Evolutionary conservation across 2,329 filamentous ascomycete species (phyloP), one percentile per base, ranked within the genome.

Genomic region (Hymenoscyphus scutula): DNA sequence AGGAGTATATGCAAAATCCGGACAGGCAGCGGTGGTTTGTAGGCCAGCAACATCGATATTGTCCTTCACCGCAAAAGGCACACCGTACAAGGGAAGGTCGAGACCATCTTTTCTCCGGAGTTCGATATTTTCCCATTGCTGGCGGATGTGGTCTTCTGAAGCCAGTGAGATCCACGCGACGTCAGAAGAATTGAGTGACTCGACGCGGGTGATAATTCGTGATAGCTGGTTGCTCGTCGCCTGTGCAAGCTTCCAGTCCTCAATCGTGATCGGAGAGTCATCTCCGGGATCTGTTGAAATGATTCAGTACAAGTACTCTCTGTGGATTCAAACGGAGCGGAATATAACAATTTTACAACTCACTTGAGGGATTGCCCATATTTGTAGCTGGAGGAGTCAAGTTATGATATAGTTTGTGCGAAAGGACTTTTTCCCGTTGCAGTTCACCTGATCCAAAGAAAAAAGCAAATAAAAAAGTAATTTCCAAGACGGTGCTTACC

Each of bases 1-100:
- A 1, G 83, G 77, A 1, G 74, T 74, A 67, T 81, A 81, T 6
- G 79, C 72, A 30, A 81, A 79, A 23, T 75, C 73, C 25, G 79
- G 78, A 64, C 82, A 84, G 1, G 78, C 82, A 1, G 78, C 78
- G 3, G 82, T 84, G 0, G 83, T 85, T 0, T 73, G 72, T 4
- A 83, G 64, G 2, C 78, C 77, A 1, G 75, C 76, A n/a, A 84
- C 75, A 64, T 85, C 82, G 58, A 84, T 81, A 51, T 75, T 81
- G 70, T 85, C 82, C 68, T 85, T 84, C 61, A 84, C 77, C 2
- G 78, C 79, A 67, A 85, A 86, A 0, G 82, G 82, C 1, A 84
- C 70, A 41, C 83, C 83, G 64, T 80, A 85, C 0, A 86, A 74
- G 1, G 81, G 81, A 51, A 58, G 56, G 3, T 11, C n/a, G 29